Evolutionary conservation across 495 filamentous ascomycete genomes (phyloP), one percentile per base, ranked within the genome.

Genomic region (Xylaria venustula): DNA sequence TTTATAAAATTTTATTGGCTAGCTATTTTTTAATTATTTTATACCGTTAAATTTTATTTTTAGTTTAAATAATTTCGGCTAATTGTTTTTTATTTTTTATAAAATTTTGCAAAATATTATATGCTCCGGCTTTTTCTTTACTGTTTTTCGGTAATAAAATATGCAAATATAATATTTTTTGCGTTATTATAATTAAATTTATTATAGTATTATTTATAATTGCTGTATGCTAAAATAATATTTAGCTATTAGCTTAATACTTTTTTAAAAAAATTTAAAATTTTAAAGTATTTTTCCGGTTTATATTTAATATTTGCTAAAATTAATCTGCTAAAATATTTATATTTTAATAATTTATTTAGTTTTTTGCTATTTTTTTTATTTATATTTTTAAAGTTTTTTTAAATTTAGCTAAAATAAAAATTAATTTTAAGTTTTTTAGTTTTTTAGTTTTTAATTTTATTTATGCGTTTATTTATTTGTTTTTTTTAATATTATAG

Each of bases 111-210:
- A 47, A 26, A 23, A 26, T 17, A 47, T n/a, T 47, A 47, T 47
- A 47, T 47, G 14, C 12, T 47, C 15, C 17, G 19, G 20, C 14
- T 52, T 34, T 19, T 52, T 51, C 32, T 54, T 45, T 25, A 34
- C 30, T 11, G 11, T 34, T 5, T 41, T 23, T 48, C 28, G 54
- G 19, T 54, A 23, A 45, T 55, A 41, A 41, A 63, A 37, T 56
- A 28, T 54, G 44, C 9, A 41, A 34, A 45, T 28, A 46, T 58
- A 66, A 50, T 45, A 54, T 32, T 48, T 62, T 55, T 41, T 55
- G 58, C 37, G 40, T 48, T 66, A 66, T 49, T 50, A 60, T 61
- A 41, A 46, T 52, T 54, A 65, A 55, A 54, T 48, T 47, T 53
- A 41, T 26, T 60, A 52, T 46, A 53, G 49, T 47, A 55, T 26